Percentiles rank a stretch among this genome's conserved stretches.
These are phyloP conservation scores for Lignosus rhinocerotis DNA, from an alignment of 1,284 basidiomycete species.

Conservation along the genomic window DNA sequence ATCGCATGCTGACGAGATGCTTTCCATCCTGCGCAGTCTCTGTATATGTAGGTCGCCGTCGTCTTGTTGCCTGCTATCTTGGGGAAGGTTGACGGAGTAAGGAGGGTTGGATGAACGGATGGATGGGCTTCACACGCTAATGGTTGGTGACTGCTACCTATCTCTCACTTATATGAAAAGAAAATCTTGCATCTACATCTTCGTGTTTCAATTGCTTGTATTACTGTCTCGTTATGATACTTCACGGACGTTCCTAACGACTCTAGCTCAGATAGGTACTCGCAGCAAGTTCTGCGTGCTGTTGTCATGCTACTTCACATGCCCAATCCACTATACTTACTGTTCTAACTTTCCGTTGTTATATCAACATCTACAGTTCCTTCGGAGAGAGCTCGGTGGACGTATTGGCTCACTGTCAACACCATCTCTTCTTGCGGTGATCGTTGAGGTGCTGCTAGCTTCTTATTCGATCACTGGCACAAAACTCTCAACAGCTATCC, in stretches of 20 bases:
- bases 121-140: neutral
- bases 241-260: conserved; percentile 3
- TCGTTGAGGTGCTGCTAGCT: too few relatives aligned
- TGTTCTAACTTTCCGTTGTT: neutral
- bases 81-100: neutral
- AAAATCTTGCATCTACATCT: neutral
- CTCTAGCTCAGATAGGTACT: neutral
- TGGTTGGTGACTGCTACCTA: conserved; percentile 5
- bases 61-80: conserved; percentile 5
- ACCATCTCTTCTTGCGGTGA: too few relatives aligned
- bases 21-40: too few relatives aligned
- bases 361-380: too few relatives aligned
- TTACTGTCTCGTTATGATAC: conserved; percentile 2
- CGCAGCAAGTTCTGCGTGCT: conserved; percentile 1
- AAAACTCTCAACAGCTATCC: too few relatives aligned
- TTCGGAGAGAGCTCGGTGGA: too few relatives aligned
- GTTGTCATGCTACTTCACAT: neutral
- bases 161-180: conserved; percentile 14
- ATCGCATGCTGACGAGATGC: too few relatives aligned
- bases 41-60: conserved; percentile 14
- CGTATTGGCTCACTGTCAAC: too few relatives aligned
- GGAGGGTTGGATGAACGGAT: neutral
- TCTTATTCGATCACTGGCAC: too few relatives aligned
- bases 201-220: neutral
- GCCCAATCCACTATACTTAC: neutral